Evolutionary conservation across 306 rosid genomes (phyloP).

Genomic region (Cicer judaicum): DNA sequence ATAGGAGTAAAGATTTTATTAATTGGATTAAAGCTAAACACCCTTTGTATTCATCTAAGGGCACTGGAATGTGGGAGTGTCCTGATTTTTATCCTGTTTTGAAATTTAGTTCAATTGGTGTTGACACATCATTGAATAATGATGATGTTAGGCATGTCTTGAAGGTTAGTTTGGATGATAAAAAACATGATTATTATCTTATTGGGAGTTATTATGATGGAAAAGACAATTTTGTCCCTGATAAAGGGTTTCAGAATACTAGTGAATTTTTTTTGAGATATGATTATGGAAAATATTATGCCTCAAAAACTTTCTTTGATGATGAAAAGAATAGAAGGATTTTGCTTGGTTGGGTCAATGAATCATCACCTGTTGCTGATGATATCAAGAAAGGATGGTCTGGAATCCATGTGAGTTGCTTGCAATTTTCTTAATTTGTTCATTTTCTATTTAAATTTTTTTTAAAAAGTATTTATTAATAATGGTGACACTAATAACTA

Average conservation of each 20-base stretch:
- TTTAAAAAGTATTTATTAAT: too few relatives aligned
- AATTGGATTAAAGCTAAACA: slow-evolving; percentile 62
- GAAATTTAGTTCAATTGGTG: slow-evolving; percentile 39
- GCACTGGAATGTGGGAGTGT: slow-evolving; percentile 94
- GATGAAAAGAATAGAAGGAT: slow-evolving; percentile 60
- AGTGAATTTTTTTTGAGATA: slow-evolving; percentile 55
- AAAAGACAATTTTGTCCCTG: slow-evolving; percentile 62
- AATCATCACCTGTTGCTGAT: slow-evolving; percentile 65
- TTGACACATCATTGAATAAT: slow-evolving; percentile 53
- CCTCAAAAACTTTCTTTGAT: slow-evolving; percentile 89
- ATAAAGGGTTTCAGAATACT: slow-evolving; percentile 48
- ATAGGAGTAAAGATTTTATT: slow-evolving; percentile 63
- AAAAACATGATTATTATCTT: slow-evolving; percentile 63
- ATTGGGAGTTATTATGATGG: slow-evolving; percentile 60
- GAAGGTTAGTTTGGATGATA: slow-evolving; percentile 73
- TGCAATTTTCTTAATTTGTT: slow-evolving; percentile 16
- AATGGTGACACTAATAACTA: too few relatives aligned
- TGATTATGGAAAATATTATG: slow-evolving; percentile 88
- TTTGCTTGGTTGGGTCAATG: slow-evolving; percentile 83
- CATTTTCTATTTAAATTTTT: not conserved
- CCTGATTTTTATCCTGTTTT: slow-evolving; percentile 81
- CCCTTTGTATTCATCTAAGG: slow-evolving; percentile 59
- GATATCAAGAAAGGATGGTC: slow-evolving; percentile 86
- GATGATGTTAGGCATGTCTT: slow-evolving; percentile 66
- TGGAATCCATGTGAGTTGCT: slow-evolving; percentile 70